Evolutionary conservation across 345 rosid genomes (phyloP).

Genomic region (Erucastrum elatum): DNA sequence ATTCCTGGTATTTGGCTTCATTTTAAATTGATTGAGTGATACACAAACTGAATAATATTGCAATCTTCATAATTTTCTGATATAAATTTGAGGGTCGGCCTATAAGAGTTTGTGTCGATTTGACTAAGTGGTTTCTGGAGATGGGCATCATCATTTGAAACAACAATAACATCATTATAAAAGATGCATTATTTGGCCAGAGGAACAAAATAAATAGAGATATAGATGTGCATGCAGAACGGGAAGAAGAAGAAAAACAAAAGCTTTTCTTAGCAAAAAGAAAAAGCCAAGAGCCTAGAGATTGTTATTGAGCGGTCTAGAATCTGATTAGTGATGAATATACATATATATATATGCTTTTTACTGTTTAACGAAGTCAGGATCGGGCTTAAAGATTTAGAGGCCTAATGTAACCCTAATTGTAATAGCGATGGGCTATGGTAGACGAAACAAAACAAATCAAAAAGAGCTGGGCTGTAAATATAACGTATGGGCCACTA

Average conservation of each 20-base stretch:
- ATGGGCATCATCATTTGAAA: no score
- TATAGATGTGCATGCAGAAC: neutral
- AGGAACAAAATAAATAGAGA: neutral
- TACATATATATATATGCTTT: neutral
- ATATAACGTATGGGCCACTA: neutral
- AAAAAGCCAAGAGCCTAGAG: neutral
- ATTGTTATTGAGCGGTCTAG: neutral
- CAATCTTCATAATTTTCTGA: no score
- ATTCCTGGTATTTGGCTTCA: neutral
- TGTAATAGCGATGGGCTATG: neutral
- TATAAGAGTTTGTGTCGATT: no score
- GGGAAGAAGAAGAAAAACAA: neutral
- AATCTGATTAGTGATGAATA: neutral
- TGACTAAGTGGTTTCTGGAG: no score
- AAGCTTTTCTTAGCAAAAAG: no score
- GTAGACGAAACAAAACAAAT: neutral
- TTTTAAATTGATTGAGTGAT: neutral
- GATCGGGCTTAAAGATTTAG: neutral
- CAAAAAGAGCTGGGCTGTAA: neutral
- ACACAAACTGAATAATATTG: neutral
- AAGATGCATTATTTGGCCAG: neutral
- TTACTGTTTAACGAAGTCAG: neutral
- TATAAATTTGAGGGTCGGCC: no score
- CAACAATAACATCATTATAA: neutral
- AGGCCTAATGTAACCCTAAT: neutral